Evolutionary conservation across 192 early-diverging fungal species (phyloP), one percentile per base, ranked within the genome.

Genomic region (Backusella westeae): DNA sequence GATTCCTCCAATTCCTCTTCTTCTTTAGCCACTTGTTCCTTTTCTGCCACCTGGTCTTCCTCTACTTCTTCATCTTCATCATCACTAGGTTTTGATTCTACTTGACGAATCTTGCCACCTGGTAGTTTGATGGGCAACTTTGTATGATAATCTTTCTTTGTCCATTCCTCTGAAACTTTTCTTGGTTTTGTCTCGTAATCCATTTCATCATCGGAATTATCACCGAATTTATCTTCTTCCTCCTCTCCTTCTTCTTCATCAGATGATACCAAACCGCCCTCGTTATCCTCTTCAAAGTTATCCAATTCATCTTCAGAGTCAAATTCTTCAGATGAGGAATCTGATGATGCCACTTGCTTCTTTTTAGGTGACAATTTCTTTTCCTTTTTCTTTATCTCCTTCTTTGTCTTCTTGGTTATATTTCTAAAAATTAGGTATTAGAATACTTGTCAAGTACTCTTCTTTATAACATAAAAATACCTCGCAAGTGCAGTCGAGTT

Each of bases 81-180:
- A 17, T 76, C 85, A 65, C 72, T 79, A n/a, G 77, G 69, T 21
- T 79, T 71, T 65, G 83, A 80, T 41, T 83, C 85, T 15, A 87
- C 78, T 65, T 82, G 79, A 32, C 69, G 77, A 34, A 93, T 72
- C 41, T 85, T 81, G 49, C 93, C 92, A 74, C 89, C 87, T 1
- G 90, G 80, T 19, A 89, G 80, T 71, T 90, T 93, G 80, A 92
- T 91, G 3, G 93, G 93, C 67, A 95, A 74, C 39, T 88, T 84
- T n/a, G 84, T 88, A 52, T 81, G 72, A 69, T 85, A 85, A 21
- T 88, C 87, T 53, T 89, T 85, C 46, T 81, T 77, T 21, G 79
- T 81, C 90, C 89, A 91, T 38, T 88, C 88, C 14, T 80, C 78
- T n/a, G 84, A 76, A 34, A 85, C 69, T 38, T 78, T 71, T 69